phyloP scores from a whole-genome alignment of 2,329 filamentous ascomycete genomes.

The Xylaria hypoxylon region DNA sequence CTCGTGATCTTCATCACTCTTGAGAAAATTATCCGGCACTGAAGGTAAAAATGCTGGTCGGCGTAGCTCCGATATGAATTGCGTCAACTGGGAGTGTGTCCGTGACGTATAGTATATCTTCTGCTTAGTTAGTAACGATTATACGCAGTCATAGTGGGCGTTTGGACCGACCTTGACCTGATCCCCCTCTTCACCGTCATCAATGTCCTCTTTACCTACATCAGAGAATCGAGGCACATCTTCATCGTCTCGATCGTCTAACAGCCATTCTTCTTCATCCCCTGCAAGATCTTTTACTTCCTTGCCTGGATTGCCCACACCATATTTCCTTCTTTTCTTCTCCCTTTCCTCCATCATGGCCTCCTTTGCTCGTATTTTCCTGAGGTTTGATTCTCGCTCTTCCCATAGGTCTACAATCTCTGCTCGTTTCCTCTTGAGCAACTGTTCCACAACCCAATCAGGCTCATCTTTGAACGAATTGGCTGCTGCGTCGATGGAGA shows the following conservation, averaged over 20 bases:
- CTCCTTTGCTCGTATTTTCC: slow-evolving; percentile 72
- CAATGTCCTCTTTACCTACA: slow-evolving; percentile 73
- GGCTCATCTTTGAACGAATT: slow-evolving; percentile 74
- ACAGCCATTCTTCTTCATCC: slow-evolving; percentile 73
- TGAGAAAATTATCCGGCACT: slow-evolving; percentile 61
- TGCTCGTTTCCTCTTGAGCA: slow-evolving; percentile 74
- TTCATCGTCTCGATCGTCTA: slow-evolving; percentile 75
- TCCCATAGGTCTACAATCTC: slow-evolving; percentile 74
- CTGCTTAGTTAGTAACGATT: slow-evolving; percentile 21
- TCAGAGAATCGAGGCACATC: slow-evolving; percentile 57
- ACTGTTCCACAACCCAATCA: slow-evolving; percentile 85
- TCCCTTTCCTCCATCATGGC: slow-evolving; percentile 65
- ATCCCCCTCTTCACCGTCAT: slow-evolving; percentile 52
- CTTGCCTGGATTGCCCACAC: slow-evolving; percentile 48
- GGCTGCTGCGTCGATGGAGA: slow-evolving; percentile 59
- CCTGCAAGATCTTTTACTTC: slow-evolving; percentile 47
- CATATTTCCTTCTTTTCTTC: slow-evolving; percentile 60
- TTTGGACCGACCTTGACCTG: slow-evolving; percentile 70
- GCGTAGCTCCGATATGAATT: slow-evolving; percentile 85
- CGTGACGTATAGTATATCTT: slow-evolving; percentile 91
- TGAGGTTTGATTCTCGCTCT: slow-evolving; percentile 79
- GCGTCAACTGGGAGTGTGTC: slow-evolving; percentile 90
- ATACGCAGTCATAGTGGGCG: neutral
- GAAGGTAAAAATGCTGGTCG: slow-evolving; percentile 82
- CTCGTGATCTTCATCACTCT: slow-evolving; percentile 42